Evolutionary conservation across 1,284 basidiomycete genomes (phyloP).

Genomic region (Sphagnurus paluster): DNA sequence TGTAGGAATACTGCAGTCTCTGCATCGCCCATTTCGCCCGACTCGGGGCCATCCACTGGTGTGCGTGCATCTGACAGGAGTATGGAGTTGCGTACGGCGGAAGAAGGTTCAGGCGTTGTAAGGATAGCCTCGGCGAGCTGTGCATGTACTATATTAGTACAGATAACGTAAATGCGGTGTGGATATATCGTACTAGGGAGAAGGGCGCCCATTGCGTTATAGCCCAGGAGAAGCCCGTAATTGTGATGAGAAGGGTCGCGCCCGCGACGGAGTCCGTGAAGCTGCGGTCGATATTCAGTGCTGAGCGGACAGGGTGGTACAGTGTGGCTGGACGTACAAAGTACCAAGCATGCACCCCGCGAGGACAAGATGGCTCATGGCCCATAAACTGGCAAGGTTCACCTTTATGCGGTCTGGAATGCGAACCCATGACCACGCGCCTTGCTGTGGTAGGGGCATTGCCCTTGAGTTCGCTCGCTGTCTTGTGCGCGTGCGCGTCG

Average conservation of each 20-base stretch:
- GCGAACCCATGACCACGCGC: conserved; percentile 22
- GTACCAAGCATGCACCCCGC: conserved; percentile 71
- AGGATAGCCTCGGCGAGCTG: conserved; percentile 76
- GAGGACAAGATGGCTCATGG: conserved; percentile 70
- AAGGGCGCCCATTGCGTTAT: conserved; percentile 82
- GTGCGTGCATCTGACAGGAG: conserved; percentile 51
- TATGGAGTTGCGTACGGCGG: conserved; percentile 47
- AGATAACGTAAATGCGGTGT: not conserved
- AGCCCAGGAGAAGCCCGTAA: conserved; percentile 78
- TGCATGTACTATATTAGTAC: not conserved
- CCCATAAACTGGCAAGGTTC: conserved; percentile 73
- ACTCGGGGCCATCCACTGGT: conserved; percentile 16
- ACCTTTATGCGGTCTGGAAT: conserved; percentile 46
- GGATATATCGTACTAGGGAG: conserved; percentile 53
- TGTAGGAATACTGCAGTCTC: conserved; percentile 37
- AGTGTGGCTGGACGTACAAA: conserved; percentile 51
- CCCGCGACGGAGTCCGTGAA: conserved; percentile 62
- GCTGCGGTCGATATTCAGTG: conserved; percentile 35
- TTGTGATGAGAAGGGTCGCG: conserved; percentile 63
- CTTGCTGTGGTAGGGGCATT: not conserved
- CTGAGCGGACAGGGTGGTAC: not conserved
- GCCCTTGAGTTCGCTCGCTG: conserved; percentile 1
- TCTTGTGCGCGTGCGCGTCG: conserved; percentile 3
- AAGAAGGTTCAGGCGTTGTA: conserved; percentile 43
- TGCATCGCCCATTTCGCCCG: conserved; percentile 18